Evolutionary conservation across 305 asterid genomes (phyloP).

Genomic region (Plantago lanceolata): DNA sequence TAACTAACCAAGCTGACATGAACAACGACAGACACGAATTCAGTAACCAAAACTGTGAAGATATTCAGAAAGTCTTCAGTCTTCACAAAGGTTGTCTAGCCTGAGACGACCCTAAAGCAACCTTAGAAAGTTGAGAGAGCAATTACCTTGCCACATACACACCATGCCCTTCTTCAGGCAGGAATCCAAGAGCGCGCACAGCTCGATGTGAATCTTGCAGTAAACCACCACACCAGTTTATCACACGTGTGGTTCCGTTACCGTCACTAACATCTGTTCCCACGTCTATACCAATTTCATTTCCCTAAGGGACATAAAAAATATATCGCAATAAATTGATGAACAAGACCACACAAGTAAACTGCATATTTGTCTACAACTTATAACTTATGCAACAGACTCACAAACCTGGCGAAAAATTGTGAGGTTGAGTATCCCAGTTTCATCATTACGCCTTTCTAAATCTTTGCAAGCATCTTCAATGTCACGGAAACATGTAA

Average conservation of each 20-base stretch:
- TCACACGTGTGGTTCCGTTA: constrained; percentile 77
- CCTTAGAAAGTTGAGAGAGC: neutral
- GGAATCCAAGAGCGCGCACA: constrained; percentile 95
- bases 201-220: constrained; percentile 92
- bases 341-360: no score
- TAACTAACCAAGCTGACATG: neutral
- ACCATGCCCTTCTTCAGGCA: constrained; percentile 96
- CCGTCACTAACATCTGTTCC: constrained; percentile 97
- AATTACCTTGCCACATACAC: constrained; percentile 88
- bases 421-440: constrained; percentile 63
- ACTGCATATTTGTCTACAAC: neutral
- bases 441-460: constrained; percentile 45
- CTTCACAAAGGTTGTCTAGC: no score
- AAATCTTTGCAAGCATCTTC: constrained; percentile 83
- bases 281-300: constrained; percentile 70
- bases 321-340: no score
- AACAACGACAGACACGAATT: no score
- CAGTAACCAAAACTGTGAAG: no score
- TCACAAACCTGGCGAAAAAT: constrained; percentile 80
- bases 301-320: constrained; percentile 52
- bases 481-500: constrained; percentile 78
- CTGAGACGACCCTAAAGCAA: no score
- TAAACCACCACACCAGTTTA: constrained; percentile 93
- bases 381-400: neutral
- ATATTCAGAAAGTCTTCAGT: no score